These are phyloP conservation scores for Yarrowia bubula DNA, from an alignment of 805 yeast genomes.

Conservation along the genomic window DNA sequence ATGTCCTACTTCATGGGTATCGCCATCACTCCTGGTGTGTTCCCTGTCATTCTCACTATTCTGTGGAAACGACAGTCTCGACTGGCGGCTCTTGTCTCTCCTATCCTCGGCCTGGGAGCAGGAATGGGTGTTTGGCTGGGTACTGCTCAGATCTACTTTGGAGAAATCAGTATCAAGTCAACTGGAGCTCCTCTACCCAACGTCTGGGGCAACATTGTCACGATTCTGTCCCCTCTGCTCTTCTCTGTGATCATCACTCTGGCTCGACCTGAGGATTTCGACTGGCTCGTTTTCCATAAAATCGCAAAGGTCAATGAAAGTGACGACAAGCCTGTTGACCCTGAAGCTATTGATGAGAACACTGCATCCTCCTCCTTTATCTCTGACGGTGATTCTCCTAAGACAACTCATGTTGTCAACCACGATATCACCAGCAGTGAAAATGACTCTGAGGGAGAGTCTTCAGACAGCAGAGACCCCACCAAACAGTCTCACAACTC, in stretches of 20 bases:
- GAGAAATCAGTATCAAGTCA: constrained; percentile 34
- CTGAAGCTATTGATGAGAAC: not conserved
- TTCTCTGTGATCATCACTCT: constrained; percentile 37
- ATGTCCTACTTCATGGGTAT: constrained; percentile 62
- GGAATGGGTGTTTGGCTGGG: constrained; percentile 32
- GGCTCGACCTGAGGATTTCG: constrained; percentile 45
- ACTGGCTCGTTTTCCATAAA: constrained; percentile 34
- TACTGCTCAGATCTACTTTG: constrained; percentile 35
- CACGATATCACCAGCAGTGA: constrained; percentile 11
- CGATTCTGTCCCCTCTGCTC: constrained; percentile 35
- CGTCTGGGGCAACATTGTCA: constrained; percentile 37
- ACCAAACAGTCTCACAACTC: not conserved
- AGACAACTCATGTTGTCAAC: not conserved
- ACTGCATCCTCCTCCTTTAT: not conserved
- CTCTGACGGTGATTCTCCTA: not conserved
- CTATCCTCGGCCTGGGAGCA: constrained; percentile 24
- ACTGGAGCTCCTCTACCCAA: constrained; percentile 31
- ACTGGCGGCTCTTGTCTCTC: constrained; percentile 24
- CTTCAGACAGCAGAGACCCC: not conserved
- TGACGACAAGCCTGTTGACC: not conserved
- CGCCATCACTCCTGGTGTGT: constrained; percentile 47
- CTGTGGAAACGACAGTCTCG: constrained; percentile 45
- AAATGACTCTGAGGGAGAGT: not conserved
- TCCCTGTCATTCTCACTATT: constrained; percentile 46
- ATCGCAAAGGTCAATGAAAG: constrained; percentile 4